phyloP scores from a whole-genome alignment of 2,329 filamentous ascomycete species.

The Aspergillus pseudoglaucus region DNA sequence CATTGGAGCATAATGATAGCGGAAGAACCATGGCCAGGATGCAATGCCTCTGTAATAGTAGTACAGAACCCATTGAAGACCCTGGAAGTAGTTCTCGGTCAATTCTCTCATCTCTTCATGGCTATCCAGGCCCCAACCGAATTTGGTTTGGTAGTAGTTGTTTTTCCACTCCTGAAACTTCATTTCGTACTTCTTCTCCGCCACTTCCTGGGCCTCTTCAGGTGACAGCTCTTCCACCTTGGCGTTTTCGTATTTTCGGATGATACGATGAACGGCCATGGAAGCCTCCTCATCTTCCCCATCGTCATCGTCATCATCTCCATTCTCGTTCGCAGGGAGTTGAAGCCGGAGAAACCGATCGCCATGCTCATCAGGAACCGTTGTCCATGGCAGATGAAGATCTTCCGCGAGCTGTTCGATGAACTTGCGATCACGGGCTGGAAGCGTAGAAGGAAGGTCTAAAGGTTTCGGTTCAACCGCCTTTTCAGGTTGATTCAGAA shows the following conservation, averaged over 20 bases:
- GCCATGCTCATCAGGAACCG: conserved; percentile 57
- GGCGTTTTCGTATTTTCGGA: conserved; percentile 87
- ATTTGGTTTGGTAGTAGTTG: conserved; percentile 85
- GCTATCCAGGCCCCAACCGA: conserved; percentile 77
- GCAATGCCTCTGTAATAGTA: conserved; percentile 98
- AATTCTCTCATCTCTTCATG: conserved; percentile 74
- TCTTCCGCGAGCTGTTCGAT: conserved; percentile 76
- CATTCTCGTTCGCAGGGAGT: conserved; percentile 48
- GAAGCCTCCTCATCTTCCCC: conserved; percentile 78
- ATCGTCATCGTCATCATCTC: conserved; percentile 57
- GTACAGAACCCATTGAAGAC: conserved; percentile 93
- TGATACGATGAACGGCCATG: conserved; percentile 74
- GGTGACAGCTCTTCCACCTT: conserved; percentile 72
- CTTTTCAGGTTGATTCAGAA: conserved; percentile 60
- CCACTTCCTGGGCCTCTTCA: conserved; percentile 70
- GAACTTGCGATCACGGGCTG: conserved; percentile 85
- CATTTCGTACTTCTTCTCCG: conserved; percentile 78
- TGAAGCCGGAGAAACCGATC: conserved; percentile 61
- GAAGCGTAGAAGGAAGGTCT: conserved; percentile 65
- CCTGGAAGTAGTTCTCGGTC: conserved; percentile 94
- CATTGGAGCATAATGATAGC: conserved; percentile 94
- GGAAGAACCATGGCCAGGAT: conserved; percentile 98
- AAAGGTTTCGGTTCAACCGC: conserved; percentile 47
- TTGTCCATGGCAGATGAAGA: conserved; percentile 60
- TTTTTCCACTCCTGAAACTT: conserved; percentile 94